phyloP scores from a whole-genome alignment of 2,329 filamentous ascomycete species.

The Mycosphaerelloides madeirae region DNA sequence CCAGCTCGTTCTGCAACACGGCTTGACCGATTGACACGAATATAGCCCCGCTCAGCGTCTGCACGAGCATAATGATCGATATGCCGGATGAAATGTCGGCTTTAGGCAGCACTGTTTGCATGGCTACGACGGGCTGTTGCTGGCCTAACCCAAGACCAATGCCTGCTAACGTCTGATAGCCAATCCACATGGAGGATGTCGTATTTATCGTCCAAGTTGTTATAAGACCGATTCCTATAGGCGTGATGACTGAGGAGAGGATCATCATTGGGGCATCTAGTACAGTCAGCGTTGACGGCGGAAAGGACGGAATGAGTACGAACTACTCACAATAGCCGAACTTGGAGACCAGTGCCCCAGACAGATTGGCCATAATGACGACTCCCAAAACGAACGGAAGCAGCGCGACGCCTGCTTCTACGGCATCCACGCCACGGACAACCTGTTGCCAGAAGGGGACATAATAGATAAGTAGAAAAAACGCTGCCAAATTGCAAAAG shows the following conservation, averaged over 20 bases:
- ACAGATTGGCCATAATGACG: constrained; percentile 34
- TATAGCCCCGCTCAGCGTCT: constrained; percentile 40
- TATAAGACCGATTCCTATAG: constrained; percentile 42
- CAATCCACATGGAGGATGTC: constrained; percentile 41
- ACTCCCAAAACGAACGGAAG: constrained; percentile 42
- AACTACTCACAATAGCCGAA: constrained; percentile 47
- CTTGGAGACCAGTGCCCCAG: constrained; percentile 33
- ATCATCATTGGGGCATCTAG: constrained; percentile 46
- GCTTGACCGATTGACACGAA: constrained; percentile 41
- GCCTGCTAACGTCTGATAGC: constrained; percentile 45
- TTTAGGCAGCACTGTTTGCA: constrained; percentile 34
- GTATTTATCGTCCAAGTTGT: constrained; percentile 39
- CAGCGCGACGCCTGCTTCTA: constrained; percentile 43
- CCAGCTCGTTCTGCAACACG: constrained; percentile 14
- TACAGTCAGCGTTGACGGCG: too few species aligned
- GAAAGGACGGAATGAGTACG: too few species aligned
- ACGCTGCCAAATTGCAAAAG: constrained; percentile 31
- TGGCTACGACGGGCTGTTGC: constrained; percentile 39
- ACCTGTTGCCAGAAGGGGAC: constrained; percentile 11
- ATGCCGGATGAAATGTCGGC: constrained; percentile 38
- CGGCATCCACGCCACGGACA: neutral
- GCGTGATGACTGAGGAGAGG: constrained; percentile 34
- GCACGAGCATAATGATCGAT: constrained; percentile 39
- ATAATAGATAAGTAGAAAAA: constrained; percentile 6
- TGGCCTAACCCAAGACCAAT: constrained; percentile 42